Evolutionary conservation across 2,329 filamentous ascomycete genomes (phyloP), one percentile per base, ranked within the genome.

Genomic region (Aureobasidium sp.): DNA sequence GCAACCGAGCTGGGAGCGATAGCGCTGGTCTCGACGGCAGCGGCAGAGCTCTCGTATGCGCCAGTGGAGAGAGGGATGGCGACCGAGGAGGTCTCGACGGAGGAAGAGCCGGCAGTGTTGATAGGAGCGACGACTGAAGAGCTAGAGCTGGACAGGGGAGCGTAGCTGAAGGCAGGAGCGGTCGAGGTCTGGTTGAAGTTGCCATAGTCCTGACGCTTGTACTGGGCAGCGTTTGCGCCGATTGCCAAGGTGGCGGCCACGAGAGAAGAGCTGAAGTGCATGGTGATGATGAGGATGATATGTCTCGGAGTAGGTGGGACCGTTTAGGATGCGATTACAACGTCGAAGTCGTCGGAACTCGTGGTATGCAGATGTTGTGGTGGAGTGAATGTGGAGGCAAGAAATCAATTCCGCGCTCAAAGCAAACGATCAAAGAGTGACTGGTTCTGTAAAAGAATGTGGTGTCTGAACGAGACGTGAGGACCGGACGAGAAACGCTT

Each of bases 391-490:
- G 61, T 58, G 53, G 47, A 61, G 58, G 61, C 58, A 57, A 53
- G 61, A 63, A 63, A 60, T 63, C 61, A 63, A 63, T 63, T 63
- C 61, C 51, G 61, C 61, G 61, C 49, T 54, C 57, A 35, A 60
- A 42, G 37, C 46, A 61, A 50, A 35, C 29, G 42, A 61, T 63
- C 65, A 70, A 69, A 60, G 68, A 70, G 67, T 68, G 68, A 69
- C 63, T 65, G 63, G 63, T 60, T 19, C 63, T 66, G 64, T 61
- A 63, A 71, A 71, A 64, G 69, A 71, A 65, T 67, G 69, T 62
- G 62, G 62, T 67, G 69, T 67, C 69, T 68, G 46, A 65, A 50
- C 17, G 53, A 68, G 66, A 70, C 67, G 69, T 65, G 64, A 62
- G 60, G 63, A 51, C 57, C 45, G 47, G 40, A 60, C 58, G 33